Percentiles rank a stretch among this genome's conserved stretches.
phyloP scores from a whole-genome alignment of 257 asterid genomes.

The Solanum ossicruentum region DNA sequence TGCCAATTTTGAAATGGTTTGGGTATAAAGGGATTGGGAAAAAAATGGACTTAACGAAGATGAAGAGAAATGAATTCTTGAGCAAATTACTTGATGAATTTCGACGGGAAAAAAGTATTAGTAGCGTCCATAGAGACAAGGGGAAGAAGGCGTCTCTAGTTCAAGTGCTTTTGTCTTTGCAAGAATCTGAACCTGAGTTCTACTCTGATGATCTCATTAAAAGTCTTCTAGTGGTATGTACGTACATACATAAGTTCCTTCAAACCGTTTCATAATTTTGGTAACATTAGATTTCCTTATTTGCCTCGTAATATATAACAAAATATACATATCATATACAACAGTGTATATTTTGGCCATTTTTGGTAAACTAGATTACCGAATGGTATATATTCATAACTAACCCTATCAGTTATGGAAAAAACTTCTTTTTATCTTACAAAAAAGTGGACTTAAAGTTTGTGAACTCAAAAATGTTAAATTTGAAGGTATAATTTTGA shows the following conservation, averaged over 20 bases:
- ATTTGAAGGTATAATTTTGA: not conserved
- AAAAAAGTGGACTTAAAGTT: not conserved
- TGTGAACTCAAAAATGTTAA: too few species aligned
- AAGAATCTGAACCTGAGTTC: conserved; percentile 9
- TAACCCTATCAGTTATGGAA: not conserved
- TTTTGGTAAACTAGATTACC: not conserved
- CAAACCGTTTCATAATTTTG: not conserved
- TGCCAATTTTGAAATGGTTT: conserved; percentile 44
- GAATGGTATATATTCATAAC: too few species aligned
- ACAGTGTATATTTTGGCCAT: not conserved
- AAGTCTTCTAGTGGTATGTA: conserved; percentile 15
- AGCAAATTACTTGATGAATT: not conserved
- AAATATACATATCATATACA: too few species aligned
- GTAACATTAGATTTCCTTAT: not conserved
- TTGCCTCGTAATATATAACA: not conserved
- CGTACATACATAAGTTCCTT: not conserved
- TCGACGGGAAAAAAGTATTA: not conserved
- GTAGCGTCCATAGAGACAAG: not conserved
- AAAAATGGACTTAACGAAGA: conserved; percentile 1
- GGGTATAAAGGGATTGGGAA: conserved; percentile 45
- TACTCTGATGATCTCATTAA: conserved; percentile 14
- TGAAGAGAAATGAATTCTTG: conserved; percentile 29
- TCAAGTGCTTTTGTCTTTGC: conserved; percentile 9
- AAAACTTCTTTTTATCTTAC: not conserved
- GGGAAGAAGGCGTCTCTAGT: conserved; percentile 6